phyloP scores from a whole-genome alignment of 805 yeast genomes.

The Kodamaea kaohsiungensis region DNA sequence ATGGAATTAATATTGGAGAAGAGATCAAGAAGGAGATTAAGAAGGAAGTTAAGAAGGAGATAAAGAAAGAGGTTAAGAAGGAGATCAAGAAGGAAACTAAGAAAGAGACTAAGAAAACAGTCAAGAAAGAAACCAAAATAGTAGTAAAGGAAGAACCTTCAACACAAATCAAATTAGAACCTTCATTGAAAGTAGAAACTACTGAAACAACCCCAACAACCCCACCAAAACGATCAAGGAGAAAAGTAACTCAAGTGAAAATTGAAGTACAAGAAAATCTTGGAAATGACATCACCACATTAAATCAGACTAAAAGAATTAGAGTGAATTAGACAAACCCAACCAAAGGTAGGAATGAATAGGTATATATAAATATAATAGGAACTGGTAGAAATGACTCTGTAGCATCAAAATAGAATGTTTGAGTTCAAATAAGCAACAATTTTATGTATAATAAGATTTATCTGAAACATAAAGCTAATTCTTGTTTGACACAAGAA shows the following conservation, averaged over 20 bases:
- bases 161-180: neutral
- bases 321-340: neutral
- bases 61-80: constrained; percentile 22
- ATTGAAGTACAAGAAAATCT: neutral
- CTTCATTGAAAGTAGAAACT: neutral
- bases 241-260: neutral
- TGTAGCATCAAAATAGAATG: too few relatives aligned
- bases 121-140: too few relatives aligned
- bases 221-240: neutral
- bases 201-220: neutral
- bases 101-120: constrained; percentile 24
- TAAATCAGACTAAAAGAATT: neutral
- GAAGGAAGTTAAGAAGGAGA: constrained; percentile 25
- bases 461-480: too few relatives aligned
- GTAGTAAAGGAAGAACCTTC: constrained; percentile 21
- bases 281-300: neutral
- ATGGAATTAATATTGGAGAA: constrained; percentile 51
- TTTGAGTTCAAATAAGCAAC: too few relatives aligned
- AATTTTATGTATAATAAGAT: too few relatives aligned
- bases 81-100: constrained; percentile 22
- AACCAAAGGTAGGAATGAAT: too few relatives aligned
- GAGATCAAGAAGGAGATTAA: neutral
- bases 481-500: too few relatives aligned
- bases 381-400: too few relatives aligned
- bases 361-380: too few relatives aligned